Conservation (phyloP, 495 filamentous ascomycete species). For the Penicillium nucicola region DNA sequence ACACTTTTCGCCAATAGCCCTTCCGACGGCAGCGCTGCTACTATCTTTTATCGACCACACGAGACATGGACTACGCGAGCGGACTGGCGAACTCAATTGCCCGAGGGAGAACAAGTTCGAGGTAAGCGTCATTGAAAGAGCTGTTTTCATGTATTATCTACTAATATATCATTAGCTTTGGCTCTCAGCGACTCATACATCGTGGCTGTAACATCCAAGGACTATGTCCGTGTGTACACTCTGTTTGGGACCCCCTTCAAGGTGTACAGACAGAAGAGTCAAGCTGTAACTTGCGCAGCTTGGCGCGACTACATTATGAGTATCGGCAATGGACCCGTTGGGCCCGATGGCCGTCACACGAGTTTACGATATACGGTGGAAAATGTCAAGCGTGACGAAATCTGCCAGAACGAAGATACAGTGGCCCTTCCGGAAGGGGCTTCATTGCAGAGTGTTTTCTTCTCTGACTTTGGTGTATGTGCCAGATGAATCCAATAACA, state of each 20-base stretch:
- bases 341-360: slow-evolving; percentile 65
- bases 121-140: slow-evolving; percentile 26
- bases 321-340: slow-evolving; percentile 85
- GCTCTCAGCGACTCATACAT: slow-evolving; percentile 91
- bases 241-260: slow-evolving; percentile 86
- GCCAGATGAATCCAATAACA: neutral
- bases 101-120: slow-evolving; percentile 72
- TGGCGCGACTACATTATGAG: slow-evolving; percentile 94
- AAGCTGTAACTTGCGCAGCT: slow-evolving; percentile 85
- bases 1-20: slow-evolving; percentile 82
- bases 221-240: slow-evolving; percentile 90
- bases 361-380: slow-evolving; percentile 83
- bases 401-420: slow-evolving; percentile 86
- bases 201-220: slow-evolving; percentile 75
- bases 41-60: slow-evolving; percentile 94
- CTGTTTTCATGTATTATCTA: neutral
- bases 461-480: slow-evolving; percentile 78
- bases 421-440: slow-evolving; percentile 75
- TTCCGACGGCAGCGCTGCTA: slow-evolving; percentile 63
- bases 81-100: slow-evolving; percentile 87
- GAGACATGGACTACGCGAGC: slow-evolving; percentile 90
- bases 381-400: slow-evolving; percentile 89
- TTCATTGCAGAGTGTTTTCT: slow-evolving; percentile 78
- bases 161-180: slow-evolving; percentile 53
- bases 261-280: slow-evolving; percentile 88